Conservation (phyloP, 176 grass and related monocot genomes). For the Eremochloa ophiuroides region DNA sequence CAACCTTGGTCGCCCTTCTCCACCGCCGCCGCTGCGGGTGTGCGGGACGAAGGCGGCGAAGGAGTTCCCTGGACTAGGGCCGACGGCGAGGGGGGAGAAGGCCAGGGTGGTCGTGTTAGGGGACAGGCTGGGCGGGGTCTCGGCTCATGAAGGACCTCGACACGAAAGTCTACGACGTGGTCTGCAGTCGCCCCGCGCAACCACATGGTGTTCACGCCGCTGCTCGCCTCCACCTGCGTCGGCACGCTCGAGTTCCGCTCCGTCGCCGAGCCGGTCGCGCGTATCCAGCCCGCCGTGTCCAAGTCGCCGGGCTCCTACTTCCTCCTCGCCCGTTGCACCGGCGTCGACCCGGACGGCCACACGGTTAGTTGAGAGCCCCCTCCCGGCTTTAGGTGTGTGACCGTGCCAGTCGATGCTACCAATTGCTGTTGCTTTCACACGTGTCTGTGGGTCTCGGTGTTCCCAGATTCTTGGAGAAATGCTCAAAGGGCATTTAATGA, state of each 20-base stretch:
- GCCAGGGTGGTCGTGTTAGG: slow-evolving; percentile 85
- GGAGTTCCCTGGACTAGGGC: slow-evolving; percentile 47
- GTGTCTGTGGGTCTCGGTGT: background rate
- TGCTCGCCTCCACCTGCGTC: slow-evolving; percentile 96
- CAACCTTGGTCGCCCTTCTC: slow-evolving; percentile 5
- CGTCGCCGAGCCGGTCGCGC: slow-evolving; percentile 72
- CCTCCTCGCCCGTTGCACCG: slow-evolving; percentile 80
- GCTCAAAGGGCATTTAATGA: background rate
- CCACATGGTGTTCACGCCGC: slow-evolving; percentile 99
- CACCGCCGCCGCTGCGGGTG: background rate
- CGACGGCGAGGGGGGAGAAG: slow-evolving; percentile 74
- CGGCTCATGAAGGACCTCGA: slow-evolving; percentile 91
- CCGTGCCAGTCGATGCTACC: background rate
- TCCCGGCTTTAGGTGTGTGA: background rate
- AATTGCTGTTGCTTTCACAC: background rate
- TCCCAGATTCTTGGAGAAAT: slow-evolving; percentile 28
- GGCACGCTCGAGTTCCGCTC: slow-evolving; percentile 99
- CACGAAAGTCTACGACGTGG: slow-evolving; percentile 68
- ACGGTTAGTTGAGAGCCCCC: slow-evolving; percentile 58
- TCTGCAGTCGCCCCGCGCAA: slow-evolving; percentile 94
- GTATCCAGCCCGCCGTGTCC: slow-evolving; percentile 88
- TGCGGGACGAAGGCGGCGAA: slow-evolving; percentile 3
- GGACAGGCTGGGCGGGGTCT: slow-evolving; percentile 88
- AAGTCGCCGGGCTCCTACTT: slow-evolving; percentile 71
- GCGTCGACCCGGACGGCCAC: slow-evolving; percentile 57